Percentiles rank a stretch among this genome's conserved stretches.
These are phyloP conservation scores for Termitomyces sp. DNA, from an alignment of 768 basidiomycete species.

Conservation along the genomic window DNA sequence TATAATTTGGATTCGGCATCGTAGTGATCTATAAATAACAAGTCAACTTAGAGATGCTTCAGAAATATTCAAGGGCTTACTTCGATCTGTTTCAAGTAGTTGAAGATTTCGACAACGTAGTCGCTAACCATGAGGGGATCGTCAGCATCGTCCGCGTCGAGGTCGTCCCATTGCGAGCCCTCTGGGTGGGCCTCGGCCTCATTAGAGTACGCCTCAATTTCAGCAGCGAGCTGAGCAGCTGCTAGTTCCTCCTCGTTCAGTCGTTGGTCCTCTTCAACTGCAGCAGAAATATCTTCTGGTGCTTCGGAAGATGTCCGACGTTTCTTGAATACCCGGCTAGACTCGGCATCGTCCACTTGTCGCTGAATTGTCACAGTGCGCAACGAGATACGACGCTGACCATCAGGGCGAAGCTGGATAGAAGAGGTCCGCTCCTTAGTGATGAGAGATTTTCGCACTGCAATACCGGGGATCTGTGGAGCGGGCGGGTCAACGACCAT, in stretches of 20 bases:
- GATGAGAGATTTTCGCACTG: conserved; percentile 36
- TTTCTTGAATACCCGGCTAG: conserved; percentile 65
- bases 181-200: conserved; percentile 67
- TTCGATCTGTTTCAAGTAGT: conserved; percentile 88
- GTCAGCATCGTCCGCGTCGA: conserved; percentile 88
- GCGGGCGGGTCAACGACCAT: conserved; percentile 46
- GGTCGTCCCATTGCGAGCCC: conserved; percentile 76
- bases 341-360: conserved; percentile 52
- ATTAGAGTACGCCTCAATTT: conserved; percentile 48
- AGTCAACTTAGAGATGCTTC: conserved; percentile 8
- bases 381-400: conserved; percentile 22
- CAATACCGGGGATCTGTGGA: conserved; percentile 35
- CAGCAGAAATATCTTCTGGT: conserved; percentile 39
- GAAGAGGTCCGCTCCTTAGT: conserved; percentile 25
- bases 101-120: conserved; percentile 91
- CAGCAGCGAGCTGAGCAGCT: conserved; percentile 39
- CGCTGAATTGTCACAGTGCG: conserved; percentile 18
- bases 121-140: conserved; percentile 98
- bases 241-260: conserved; percentile 45
- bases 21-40: conserved; percentile 51
- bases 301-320: conserved; percentile 69
- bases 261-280: conserved; percentile 30
- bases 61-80: conserved; percentile 36
- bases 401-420: conserved; percentile 18
- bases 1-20: conserved; percentile 92